phyloP scores from a whole-genome alignment of 305 asterid genomes.

The Fraxinus paxiana region DNA sequence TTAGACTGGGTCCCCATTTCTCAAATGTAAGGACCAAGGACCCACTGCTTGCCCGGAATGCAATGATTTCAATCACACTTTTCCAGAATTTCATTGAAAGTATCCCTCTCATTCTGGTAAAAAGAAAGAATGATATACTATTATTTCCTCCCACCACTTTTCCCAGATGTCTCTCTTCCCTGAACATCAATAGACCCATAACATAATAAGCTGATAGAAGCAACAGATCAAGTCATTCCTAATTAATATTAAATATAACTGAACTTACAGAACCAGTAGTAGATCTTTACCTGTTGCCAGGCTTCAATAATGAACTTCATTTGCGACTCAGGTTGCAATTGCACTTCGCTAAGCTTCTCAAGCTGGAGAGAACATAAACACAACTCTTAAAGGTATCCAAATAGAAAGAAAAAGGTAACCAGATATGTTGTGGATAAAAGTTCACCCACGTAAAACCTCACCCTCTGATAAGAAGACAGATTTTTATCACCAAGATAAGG shows the following conservation, averaged over 20 bases:
- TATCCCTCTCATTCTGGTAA: not conserved
- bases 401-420: not conserved
- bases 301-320: constrained; percentile 77
- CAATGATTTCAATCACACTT: not conserved
- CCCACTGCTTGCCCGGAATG: not conserved
- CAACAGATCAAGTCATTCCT: not conserved
- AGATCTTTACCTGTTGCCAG: constrained; percentile 74
- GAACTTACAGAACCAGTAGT: constrained; percentile 2
- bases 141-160: not conserved
- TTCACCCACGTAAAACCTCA: not conserved
- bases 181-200: constrained; percentile 10
- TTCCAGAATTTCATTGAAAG: not conserved
- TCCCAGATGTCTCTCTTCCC: not conserved
- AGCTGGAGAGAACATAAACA: constrained; percentile 45
- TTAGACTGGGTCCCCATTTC: not conserved
- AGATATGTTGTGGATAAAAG: not conserved
- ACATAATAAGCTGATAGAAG: not conserved
- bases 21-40: not conserved
- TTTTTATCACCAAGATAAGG: not conserved
- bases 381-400: constrained; percentile 5
- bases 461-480: not conserved
- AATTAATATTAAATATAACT: not conserved
- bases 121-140: not conserved
- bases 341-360: constrained; percentile 73
- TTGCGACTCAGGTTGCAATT: constrained; percentile 71